A percentile compares a stretch with the other conserved stretches of the same genome.
Conservation (phyloP, 2,329 filamentous ascomycete genomes). For the Emmonsiellopsis sp. region DNA sequence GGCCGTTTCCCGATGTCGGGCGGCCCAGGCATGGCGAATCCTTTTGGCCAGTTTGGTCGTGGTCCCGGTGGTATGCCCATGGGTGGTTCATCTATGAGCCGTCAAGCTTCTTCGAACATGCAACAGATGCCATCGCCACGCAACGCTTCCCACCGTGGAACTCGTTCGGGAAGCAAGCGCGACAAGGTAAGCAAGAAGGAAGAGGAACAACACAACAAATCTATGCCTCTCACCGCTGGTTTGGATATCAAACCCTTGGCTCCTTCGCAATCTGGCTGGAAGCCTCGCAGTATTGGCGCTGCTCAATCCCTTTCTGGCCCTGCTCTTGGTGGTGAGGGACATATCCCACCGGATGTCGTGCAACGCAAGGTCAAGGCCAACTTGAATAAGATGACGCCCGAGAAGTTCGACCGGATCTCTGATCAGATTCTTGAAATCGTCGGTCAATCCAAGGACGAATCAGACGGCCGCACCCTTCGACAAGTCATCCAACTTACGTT, state of each 20-base stretch:
- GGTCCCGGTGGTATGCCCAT: conserved; percentile 54
- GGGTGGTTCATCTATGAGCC: conserved; percentile 53
- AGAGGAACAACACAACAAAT: conserved; percentile 62
- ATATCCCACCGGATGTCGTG: conserved; percentile 83
- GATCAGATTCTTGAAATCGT: conserved; percentile 90
- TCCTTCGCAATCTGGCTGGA: conserved; percentile 72
- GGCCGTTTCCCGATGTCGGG: conserved; percentile 58
- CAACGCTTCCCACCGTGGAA: conserved; percentile 54
- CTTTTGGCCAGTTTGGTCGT: conserved; percentile 54
- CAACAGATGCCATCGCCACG: conserved; percentile 63
- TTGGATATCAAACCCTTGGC: conserved; percentile 73
- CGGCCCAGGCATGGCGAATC: conserved; percentile 36
- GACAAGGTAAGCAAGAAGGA: conserved; percentile 48
- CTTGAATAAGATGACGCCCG: conserved; percentile 99
- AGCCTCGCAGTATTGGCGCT: conserved; percentile 61
- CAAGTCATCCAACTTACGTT: conserved; percentile 99
- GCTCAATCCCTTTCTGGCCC: conserved; percentile 36
- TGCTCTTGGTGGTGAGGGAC: conserved; percentile 43
- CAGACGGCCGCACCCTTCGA: conserved; percentile 84
- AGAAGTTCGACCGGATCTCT: conserved; percentile 95
- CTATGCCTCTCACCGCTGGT: conserved; percentile 83
- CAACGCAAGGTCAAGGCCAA: conserved; percentile 98
- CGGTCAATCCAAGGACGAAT: conserved; percentile 89
- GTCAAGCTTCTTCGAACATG: conserved; percentile 49
- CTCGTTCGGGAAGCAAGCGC: conserved; percentile 41